Conservation (phyloP, 2,329 filamentous ascomycete genomes). For the Beauveria asiatica region DNA sequence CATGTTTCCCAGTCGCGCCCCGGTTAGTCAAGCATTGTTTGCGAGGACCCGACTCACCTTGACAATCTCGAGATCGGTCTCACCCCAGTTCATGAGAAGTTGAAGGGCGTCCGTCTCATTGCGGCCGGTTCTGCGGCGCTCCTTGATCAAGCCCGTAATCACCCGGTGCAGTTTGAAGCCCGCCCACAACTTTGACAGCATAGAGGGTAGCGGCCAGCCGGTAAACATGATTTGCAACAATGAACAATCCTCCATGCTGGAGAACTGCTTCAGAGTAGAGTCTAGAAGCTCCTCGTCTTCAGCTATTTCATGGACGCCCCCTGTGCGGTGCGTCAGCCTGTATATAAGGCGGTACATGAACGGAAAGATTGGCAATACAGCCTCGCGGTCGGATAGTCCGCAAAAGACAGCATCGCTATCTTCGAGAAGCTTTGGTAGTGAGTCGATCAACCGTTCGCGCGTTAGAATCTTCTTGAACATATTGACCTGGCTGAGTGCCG, state of each 20-base stretch:
- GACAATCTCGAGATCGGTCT: slow-evolving; percentile 34
- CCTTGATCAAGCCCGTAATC: slow-evolving; percentile 38
- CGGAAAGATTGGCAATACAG: slow-evolving; percentile 40
- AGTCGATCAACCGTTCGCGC: slow-evolving; percentile 27
- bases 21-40: too few species aligned
- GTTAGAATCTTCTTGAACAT: slow-evolving; percentile 27
- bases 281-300: slow-evolving; percentile 32
- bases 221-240: slow-evolving; percentile 43
- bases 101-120: slow-evolving; percentile 44
- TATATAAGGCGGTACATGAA: slow-evolving; percentile 44
- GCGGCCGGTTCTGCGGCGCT: slow-evolving; percentile 32
- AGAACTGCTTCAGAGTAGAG: slow-evolving; percentile 36
- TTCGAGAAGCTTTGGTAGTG: slow-evolving; percentile 32
- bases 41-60: slow-evolving; percentile 21
- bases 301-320: slow-evolving; percentile 46
- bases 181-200: slow-evolving; percentile 34
- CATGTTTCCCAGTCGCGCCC: not conserved
- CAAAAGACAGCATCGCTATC: slow-evolving; percentile 24
- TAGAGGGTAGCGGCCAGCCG: slow-evolving; percentile 36
- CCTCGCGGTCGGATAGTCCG: not conserved
- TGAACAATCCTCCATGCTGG: slow-evolving; percentile 36
- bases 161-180: slow-evolving; percentile 40
- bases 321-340: slow-evolving; percentile 47
- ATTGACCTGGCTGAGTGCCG: slow-evolving; percentile 19
- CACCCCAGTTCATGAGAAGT: slow-evolving; percentile 41